Percentiles rank a stretch among this genome's conserved stretches.
Conservation (phyloP, 139 green algal genomes). For the Nannochloris sp. region DNA sequence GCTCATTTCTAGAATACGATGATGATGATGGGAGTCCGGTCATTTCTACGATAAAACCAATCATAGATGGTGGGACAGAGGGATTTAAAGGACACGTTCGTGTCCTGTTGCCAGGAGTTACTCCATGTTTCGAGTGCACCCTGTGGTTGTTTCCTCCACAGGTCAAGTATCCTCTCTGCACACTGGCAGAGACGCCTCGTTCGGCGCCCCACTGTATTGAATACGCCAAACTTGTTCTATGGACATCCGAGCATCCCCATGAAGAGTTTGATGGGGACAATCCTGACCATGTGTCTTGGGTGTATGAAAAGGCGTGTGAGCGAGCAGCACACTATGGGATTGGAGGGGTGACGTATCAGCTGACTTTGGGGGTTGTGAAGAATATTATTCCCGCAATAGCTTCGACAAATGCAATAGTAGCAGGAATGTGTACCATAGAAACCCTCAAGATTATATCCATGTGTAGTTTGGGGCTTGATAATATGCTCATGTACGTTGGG, state of each 20-base stretch:
- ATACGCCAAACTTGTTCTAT: slow-evolving; percentile 94
- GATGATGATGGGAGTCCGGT: slow-evolving; percentile 71
- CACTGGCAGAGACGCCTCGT: slow-evolving; percentile 84
- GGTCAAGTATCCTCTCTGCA: slow-evolving; percentile 95
- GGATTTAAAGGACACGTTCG: slow-evolving; percentile 96
- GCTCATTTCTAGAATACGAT: slow-evolving; percentile 87
- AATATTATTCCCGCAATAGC: slow-evolving; percentile 99
- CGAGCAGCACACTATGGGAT: slow-evolving; percentile 84
- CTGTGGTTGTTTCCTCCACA: slow-evolving; percentile 99
- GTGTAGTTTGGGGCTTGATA: slow-evolving; percentile 73
- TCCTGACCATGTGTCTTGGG: slow-evolving; percentile 94
- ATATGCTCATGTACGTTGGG: slow-evolving; percentile 99
- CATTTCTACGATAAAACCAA: slow-evolving; percentile 79
- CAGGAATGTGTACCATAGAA: slow-evolving; percentile 84
- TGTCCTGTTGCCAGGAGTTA: slow-evolving; percentile 91
- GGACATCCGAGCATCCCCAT: slow-evolving; percentile 60
- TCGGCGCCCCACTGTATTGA: slow-evolving; percentile 96
- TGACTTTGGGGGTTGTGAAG: slow-evolving; percentile 93
- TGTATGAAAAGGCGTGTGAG: slow-evolving; percentile 66
- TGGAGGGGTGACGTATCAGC: slow-evolving; percentile 75
- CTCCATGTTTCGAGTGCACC: slow-evolving; percentile 99
- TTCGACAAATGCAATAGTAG: slow-evolving; percentile 96
- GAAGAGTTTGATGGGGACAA: slow-evolving; percentile 92
- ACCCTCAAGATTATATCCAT: slow-evolving; percentile 92
- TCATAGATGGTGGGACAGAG: slow-evolving; percentile 98